Base-by-base conservation (phyloP, 371 early-diverging fungal species). In the Zancudomyces culisetae region DNA sequence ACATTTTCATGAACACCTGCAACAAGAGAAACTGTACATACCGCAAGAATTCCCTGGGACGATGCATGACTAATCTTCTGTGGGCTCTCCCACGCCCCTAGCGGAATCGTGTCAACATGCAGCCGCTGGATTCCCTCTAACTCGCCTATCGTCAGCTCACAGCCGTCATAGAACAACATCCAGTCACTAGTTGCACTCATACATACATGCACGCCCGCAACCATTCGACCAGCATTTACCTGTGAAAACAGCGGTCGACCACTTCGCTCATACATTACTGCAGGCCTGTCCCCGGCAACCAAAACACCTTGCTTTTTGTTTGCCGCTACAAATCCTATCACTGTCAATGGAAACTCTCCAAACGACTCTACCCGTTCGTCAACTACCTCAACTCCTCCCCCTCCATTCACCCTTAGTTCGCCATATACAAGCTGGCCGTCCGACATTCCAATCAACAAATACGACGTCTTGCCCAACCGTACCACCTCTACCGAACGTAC, bases 71-170 rank as follows among this genome's bases (percentile, higher is more conserved):
- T 69, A 27, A 94, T 75, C 20, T 87, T 74, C 2, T 77, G 73
- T 0, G 82, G 78, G 64, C 76, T 79, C 46, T 85, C 80, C 41
- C 55, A 54, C 19, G 56, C 55, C 0, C 72, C 61, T 39, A 91
- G 60, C 1, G 76, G 71, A n/a, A 78, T 52, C 23, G 71, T 80
- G 8, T 75, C 74, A 47, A 88, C 72, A 57, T 94, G 93, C 18
- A 91, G 73, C 53, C 81, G 81, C 60, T 85, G 84, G 27, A 81
- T 73, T 2, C 74, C 69, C 50, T 94, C 87, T 1, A 87, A 77
- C 1, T 60, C 63, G 0, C 87, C 91, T 48, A 92, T 69, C 27
- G 71, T 60, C 15, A 91, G 61, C 0, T 71, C 62, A 21, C 66
- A 70, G 22, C 65, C 18, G 19, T 43, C 52, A 42, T n/a, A 23